Conservation (phyloP, 805 yeast genomes). For the Cyberlindnera misumaiensis region DNA sequence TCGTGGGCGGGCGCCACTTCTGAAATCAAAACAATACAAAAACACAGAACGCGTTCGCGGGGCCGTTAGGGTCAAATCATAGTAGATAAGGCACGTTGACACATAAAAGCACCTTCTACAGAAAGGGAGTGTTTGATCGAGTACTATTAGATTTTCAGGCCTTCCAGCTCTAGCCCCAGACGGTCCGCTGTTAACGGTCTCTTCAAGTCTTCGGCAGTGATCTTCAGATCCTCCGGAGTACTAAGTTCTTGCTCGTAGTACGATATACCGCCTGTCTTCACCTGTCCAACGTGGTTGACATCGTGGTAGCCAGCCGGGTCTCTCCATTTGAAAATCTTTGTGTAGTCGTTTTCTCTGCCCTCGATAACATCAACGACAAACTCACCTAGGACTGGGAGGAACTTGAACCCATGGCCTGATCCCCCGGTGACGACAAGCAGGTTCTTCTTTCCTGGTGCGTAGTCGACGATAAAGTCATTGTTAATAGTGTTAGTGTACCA, state of each 20-base stretch:
- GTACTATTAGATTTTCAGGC: no score
- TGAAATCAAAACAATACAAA: constrained; percentile 3
- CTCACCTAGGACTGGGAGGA: constrained; percentile 29
- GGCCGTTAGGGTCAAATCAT: no score
- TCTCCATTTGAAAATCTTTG: constrained; percentile 30
- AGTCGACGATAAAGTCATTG: constrained; percentile 26
- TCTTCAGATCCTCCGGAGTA: constrained; percentile 17
- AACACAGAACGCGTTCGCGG: constrained; percentile 2
- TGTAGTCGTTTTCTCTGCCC: constrained; percentile 24
- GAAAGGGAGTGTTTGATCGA: no score
- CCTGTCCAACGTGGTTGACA: constrained; percentile 18
- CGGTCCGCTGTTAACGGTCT: no score
- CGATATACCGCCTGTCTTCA: constrained; percentile 9
- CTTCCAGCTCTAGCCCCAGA: no score
- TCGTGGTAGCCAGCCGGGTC: constrained; percentile 21
- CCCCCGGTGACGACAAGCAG: constrained; percentile 30
- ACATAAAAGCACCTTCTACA: no score
- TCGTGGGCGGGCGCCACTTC: not conserved
- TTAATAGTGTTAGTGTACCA: constrained; percentile 33
- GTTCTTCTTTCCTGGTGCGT: constrained; percentile 21
- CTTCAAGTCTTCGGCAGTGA: constrained; percentile 7
- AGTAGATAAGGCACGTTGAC: no score
- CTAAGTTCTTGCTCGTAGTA: constrained; percentile 28
- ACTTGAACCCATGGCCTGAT: constrained; percentile 31
- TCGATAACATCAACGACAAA: constrained; percentile 28